phyloP scores from a whole-genome alignment of 306 rosid genomes.

The Potentilla sterilis region DNA sequence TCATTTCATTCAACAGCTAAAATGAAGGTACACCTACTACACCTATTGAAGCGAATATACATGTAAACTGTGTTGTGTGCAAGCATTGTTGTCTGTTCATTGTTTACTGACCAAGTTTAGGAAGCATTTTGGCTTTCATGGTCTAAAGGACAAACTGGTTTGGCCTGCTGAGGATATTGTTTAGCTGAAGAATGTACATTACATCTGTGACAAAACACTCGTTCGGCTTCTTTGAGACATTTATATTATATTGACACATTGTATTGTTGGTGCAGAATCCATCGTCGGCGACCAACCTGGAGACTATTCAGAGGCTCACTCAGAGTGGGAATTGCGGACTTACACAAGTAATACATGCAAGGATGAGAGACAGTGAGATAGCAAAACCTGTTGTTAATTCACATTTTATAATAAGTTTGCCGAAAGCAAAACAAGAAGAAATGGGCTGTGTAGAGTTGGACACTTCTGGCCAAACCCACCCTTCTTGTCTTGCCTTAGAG shows the following conservation, averaged over 20 bases:
- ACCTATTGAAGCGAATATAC: background rate
- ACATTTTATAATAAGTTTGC: background rate
- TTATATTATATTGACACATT: background rate
- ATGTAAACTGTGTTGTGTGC: background rate
- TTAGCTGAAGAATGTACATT: background rate
- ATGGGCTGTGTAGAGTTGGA: constrained; percentile 3
- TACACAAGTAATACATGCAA: background rate
- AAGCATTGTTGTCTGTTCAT: background rate
- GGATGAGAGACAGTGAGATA: background rate
- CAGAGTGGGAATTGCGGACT: background rate
- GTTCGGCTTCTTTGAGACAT: background rate
- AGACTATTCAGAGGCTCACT: background rate
- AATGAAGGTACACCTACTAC: background rate
- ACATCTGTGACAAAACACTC: background rate
- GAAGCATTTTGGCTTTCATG: background rate
- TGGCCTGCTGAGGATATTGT: background rate
- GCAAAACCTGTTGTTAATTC: background rate
- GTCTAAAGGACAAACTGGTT: background rate
- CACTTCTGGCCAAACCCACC: background rate
- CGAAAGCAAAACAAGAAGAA: background rate
- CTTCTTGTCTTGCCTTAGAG: background rate
- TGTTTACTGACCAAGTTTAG: background rate
- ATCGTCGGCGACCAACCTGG: background rate
- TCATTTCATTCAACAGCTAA: constrained; percentile 5
- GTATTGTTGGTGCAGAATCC: constrained; percentile 7